These are phyloP conservation scores for Ganoderma lingzhi DNA, from an alignment of 1,284 basidiomycete species.

Conservation along the genomic window DNA sequence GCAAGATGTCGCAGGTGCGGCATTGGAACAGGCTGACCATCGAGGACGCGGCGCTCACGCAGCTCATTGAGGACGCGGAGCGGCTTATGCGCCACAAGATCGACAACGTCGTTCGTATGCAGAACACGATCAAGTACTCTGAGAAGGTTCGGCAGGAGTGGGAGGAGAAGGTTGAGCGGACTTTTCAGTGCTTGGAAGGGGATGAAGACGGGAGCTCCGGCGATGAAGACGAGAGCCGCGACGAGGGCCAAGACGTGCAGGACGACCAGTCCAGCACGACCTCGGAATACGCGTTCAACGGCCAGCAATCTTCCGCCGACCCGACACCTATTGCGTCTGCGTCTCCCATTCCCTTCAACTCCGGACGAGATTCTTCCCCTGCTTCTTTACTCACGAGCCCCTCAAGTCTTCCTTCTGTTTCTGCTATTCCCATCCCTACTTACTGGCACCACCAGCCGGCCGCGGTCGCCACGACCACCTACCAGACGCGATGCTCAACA, in stretches of 20 bases:
- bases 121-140: slow-evolving; percentile 97
- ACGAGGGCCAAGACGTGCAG: slow-evolving; percentile 39
- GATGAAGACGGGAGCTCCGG: slow-evolving; percentile 47
- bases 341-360: slow-evolving; percentile 58
- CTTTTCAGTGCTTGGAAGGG: slow-evolving; percentile 69
- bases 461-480: slow-evolving; percentile 49
- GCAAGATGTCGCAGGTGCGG: slow-evolving; percentile 81
- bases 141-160: slow-evolving; percentile 98
- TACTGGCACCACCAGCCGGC: slow-evolving; percentile 40
- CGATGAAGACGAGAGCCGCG: slow-evolving; percentile 46
- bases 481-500: slow-evolving; percentile 82
- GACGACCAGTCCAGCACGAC: slow-evolving; percentile 69
- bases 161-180: slow-evolving; percentile 86
- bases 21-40: slow-evolving; percentile 87
- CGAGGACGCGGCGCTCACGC: slow-evolving; percentile 86
- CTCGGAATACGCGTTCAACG: slow-evolving; percentile 68
- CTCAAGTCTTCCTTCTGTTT: slow-evolving; percentile 34
- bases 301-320: slow-evolving; percentile 56
- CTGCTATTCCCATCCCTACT: slow-evolving; percentile 39
- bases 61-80: slow-evolving; percentile 88
- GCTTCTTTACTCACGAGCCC: slow-evolving; percentile 42
- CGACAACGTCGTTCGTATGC: slow-evolving; percentile 95
- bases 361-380: slow-evolving; percentile 28
- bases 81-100: slow-evolving; percentile 92
- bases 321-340: slow-evolving; percentile 75